These are phyloP conservation scores for Trichoderma koningii DNA, from an alignment of 2,329 filamentous ascomycete species.

Conservation along the genomic window DNA sequence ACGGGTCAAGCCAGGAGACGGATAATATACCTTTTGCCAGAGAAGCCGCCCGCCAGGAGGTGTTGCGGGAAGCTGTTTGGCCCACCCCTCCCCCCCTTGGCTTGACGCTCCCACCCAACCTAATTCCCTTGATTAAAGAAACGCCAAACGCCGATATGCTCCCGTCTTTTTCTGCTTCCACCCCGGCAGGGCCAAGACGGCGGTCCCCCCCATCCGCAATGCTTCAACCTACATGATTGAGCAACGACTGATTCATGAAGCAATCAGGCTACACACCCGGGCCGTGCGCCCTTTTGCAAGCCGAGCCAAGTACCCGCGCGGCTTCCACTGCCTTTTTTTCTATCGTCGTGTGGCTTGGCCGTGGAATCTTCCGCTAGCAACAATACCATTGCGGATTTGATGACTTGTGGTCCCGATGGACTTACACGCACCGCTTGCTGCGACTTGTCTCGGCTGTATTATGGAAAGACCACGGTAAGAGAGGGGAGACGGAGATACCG, in stretches of 20 bases:
- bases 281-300: slow-evolving; percentile 9
- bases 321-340: neutral
- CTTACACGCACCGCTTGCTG: neutral
- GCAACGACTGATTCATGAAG: slow-evolving; percentile 10
- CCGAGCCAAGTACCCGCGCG: neutral
- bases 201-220: neutral
- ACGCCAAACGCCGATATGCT: neutral
- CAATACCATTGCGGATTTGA: slow-evolving; percentile 4
- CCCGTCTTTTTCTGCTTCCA: neutral
- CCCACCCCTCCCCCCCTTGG: neutral
- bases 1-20: neutral
- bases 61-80: neutral
- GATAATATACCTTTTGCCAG: slow-evolving; percentile 5
- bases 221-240: slow-evolving; percentile 5
- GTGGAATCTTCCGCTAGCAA: neutral
- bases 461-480: neutral
- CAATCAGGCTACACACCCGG: neutral
- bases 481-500: neutral
- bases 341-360: neutral
- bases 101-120: neutral
- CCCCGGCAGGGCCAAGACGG: neutral
- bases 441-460: neutral
- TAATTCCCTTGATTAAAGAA: neutral
- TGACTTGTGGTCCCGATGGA: neutral
- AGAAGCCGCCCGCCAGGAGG: neutral